Evolutionary conservation across 306 rosid species (phyloP).

Genomic region (Castanopsis chinensis): DNA sequence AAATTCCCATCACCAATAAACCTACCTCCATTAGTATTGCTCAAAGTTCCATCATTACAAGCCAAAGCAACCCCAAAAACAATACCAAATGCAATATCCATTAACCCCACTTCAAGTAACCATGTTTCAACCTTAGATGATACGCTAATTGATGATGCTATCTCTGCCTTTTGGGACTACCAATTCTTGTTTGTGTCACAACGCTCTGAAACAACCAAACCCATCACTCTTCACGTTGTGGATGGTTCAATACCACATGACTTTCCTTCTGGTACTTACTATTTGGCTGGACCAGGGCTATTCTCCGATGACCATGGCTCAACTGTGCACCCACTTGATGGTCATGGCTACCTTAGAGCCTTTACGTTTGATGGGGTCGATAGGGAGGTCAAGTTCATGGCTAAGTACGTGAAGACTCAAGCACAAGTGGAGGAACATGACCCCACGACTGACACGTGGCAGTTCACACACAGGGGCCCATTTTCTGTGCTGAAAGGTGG

Average conservation of each 20-base stretch:
- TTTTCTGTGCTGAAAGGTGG: slow-evolving; percentile 91
- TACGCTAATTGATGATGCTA: slow-evolving; percentile 39
- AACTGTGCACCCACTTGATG: slow-evolving; percentile 85
- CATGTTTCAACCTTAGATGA: slow-evolving; percentile 25
- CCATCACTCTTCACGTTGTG: slow-evolving; percentile 33
- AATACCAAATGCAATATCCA: slow-evolving; percentile 42
- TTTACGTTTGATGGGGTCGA: slow-evolving; percentile 42
- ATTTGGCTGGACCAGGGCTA: slow-evolving; percentile 77
- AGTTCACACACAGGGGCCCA: slow-evolving; percentile 79
- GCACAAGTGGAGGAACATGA: slow-evolving; percentile 84
- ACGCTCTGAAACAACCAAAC: slow-evolving; percentile 50
- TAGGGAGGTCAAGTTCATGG: slow-evolving; percentile 61
- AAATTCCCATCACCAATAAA: slow-evolving; percentile 36
- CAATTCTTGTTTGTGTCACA: slow-evolving; percentile 81
- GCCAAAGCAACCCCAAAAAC: background rate
- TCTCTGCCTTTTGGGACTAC: slow-evolving; percentile 76
- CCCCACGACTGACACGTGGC: slow-evolving; percentile 51
- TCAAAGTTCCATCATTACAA: slow-evolving; percentile 8
- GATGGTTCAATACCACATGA: slow-evolving; percentile 61
- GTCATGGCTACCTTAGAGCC: slow-evolving; percentile 85
- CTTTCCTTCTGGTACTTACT: slow-evolving; percentile 81
- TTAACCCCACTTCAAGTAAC: slow-evolving; percentile 27
- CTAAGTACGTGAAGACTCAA: slow-evolving; percentile 77
- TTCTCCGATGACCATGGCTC: slow-evolving; percentile 88
- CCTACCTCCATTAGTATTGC: slow-evolving; percentile 20